Percentiles rank a stretch among this genome's conserved stretches.
phyloP scores from a whole-genome alignment of 208 protist species.

The Trypanosoma lewisi region DNA sequence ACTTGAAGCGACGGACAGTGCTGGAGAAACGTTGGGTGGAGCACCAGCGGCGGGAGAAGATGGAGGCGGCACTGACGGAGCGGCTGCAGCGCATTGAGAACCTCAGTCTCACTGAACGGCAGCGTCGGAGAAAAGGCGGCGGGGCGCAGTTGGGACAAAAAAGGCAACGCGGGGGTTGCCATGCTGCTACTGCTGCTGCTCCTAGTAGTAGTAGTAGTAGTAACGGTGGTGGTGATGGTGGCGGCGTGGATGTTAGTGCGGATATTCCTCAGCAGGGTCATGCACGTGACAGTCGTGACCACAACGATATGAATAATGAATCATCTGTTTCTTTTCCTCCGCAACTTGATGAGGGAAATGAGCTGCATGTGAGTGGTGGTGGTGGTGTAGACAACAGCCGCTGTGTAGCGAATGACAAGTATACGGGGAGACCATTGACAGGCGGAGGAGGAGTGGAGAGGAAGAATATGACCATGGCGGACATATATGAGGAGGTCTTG shows the following conservation, averaged over 20 bases:
- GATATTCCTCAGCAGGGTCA: neutral
- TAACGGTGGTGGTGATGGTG: neutral
- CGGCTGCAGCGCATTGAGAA: slow-evolving; percentile 29
- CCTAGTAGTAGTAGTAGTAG: neutral
- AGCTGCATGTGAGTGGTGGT: neutral
- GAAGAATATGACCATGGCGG: neutral
- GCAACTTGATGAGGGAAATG: neutral
- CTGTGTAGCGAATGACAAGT: neutral
- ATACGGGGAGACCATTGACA: neutral
- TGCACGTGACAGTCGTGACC: neutral
- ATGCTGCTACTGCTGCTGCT: slow-evolving; percentile 23
- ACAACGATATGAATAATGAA: neutral
- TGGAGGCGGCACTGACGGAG: slow-evolving; percentile 45
- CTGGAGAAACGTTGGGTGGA: slow-evolving; percentile 35
- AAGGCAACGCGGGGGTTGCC: neutral
- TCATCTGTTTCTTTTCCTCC: neutral
- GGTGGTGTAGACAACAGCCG: neutral
- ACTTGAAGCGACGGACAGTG: slow-evolving; percentile 59
- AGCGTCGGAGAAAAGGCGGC: neutral
- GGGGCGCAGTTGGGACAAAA: neutral
- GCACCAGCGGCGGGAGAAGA: slow-evolving; percentile 36
- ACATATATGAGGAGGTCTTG: slow-evolving; percentile 21
- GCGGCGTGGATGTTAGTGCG: neutral
- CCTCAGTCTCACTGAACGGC: neutral
- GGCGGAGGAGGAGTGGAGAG: neutral